These are phyloP conservation scores for Termitomyces titanicus DNA, from an alignment of 768 basidiomycete species.

Conservation along the genomic window DNA sequence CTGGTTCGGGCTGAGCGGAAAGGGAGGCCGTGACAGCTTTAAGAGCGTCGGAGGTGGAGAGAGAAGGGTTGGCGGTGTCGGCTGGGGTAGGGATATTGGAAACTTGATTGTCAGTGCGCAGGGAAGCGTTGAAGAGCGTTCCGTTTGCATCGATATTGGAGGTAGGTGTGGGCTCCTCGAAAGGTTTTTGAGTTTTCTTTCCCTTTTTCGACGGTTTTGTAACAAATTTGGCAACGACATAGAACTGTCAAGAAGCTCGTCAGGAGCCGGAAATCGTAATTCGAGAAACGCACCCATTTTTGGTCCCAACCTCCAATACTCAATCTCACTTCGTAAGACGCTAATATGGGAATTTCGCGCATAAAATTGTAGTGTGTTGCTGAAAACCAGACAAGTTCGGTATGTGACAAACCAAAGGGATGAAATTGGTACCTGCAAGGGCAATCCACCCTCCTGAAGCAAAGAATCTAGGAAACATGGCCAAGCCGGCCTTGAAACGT, in stretches of 20 bases:
- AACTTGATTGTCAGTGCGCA: conserved; percentile 33
- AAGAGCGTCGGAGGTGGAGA: conserved; percentile 24
- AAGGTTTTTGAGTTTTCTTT: conserved; percentile 11
- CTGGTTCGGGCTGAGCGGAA: conserved; percentile 36
- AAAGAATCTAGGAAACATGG: conserved; percentile 54
- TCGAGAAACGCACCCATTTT: conserved; percentile 54
- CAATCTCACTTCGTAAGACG: conserved; percentile 57
- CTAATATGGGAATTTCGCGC: conserved; percentile 64
- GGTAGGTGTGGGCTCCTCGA: conserved; percentile 8
- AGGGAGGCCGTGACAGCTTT: conserved; percentile 30
- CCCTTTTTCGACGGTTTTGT: conserved; percentile 42
- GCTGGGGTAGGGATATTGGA: conserved; percentile 16
- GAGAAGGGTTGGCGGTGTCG: conserved; percentile 17
- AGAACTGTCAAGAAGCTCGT: conserved; percentile 39
- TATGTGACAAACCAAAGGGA: conserved; percentile 20
- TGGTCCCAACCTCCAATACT: conserved; percentile 64
- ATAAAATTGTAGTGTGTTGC: conserved; percentile 69
- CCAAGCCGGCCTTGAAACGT: conserved; percentile 45
- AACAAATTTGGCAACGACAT: conserved; percentile 60
- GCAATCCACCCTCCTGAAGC: conserved; percentile 59
- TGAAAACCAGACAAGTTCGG: conserved; percentile 16
- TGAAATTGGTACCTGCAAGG: conserved; percentile 41
- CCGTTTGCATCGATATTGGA: conserved; percentile 3
- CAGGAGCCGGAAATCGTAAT: not conserved
- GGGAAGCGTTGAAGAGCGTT: conserved; percentile 20